Percentiles rank a stretch among this genome's conserved stretches.
These are phyloP conservation scores for Solanum sejunctum DNA, from an alignment of 257 asterid species.

Conservation along the genomic window DNA sequence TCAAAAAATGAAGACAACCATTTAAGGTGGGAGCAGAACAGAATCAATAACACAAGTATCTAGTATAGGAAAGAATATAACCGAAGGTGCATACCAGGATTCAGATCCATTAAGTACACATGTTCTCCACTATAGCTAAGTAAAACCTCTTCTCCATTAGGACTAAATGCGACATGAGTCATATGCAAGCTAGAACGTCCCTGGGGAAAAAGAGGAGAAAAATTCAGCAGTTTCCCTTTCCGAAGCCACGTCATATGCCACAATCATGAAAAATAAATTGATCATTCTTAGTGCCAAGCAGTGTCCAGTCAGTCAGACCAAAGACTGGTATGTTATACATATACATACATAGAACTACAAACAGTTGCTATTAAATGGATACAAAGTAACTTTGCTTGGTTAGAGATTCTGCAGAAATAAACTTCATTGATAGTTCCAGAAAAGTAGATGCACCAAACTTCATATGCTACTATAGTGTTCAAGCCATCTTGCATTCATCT, in stretches of 20 bases:
- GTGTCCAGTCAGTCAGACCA: neutral
- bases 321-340: neutral
- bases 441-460: neutral
- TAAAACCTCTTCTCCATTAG: constrained; percentile 84
- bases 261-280: neutral
- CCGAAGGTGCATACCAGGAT: constrained; percentile 35
- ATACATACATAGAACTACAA: neutral
- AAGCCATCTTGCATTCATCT: neutral
- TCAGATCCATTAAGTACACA: constrained; percentile 84
- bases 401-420: neutral
- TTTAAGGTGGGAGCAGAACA: neutral
- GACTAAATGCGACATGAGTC: constrained; percentile 89
- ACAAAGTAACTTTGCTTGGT: neutral
- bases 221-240: constrained; percentile 5
- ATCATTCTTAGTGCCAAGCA: neutral
- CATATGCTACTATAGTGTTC: neutral
- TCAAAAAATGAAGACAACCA: neutral
- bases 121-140: constrained; percentile 96
- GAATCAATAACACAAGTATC: neutral
- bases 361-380: neutral
- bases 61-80: neutral
- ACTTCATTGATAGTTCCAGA: neutral
- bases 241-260: neutral
- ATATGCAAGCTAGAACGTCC: constrained; percentile 68
- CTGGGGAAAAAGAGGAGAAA: constrained; percentile 25